Evolutionary conservation across 2,329 filamentous ascomycete species (phyloP).

Genomic region (Colletotrichum shisoi): DNA sequence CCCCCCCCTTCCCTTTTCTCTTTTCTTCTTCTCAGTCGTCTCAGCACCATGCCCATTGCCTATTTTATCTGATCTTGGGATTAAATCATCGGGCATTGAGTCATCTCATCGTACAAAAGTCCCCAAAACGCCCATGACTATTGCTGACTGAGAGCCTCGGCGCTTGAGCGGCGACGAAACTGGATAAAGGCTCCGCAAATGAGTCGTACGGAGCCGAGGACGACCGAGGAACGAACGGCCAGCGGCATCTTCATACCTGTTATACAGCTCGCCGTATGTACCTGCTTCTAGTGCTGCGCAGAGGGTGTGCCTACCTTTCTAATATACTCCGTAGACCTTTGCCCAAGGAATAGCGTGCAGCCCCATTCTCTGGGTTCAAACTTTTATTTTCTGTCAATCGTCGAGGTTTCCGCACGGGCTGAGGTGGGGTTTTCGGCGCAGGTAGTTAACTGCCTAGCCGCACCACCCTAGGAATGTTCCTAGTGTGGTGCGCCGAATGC

Average conservation of each 20-base stretch:
- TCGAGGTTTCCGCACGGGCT: constrained; percentile 4
- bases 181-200: constrained; percentile 2
- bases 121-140: neutral
- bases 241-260: too few species aligned
- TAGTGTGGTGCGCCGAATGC: neutral
- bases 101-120: neutral
- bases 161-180: neutral
- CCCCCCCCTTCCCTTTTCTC: too few species aligned
- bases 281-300: too few species aligned
- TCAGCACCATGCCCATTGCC: neutral
- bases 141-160: neutral
- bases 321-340: too few species aligned
- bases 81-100: constrained; percentile 4
- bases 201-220: constrained; percentile 7
- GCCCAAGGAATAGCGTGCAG: neutral
- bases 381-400: neutral
- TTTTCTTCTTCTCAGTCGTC: too few species aligned
- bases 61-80: neutral
- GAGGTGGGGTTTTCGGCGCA: neutral
- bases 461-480: neutral
- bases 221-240: neutral
- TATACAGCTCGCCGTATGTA: too few species aligned
- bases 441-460: too few species aligned
- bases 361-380: too few species aligned
- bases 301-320: too few species aligned